These are phyloP conservation scores for Actinomucor elegans DNA, from an alignment of 371 early-diverging fungal species.

Conservation along the genomic window DNA sequence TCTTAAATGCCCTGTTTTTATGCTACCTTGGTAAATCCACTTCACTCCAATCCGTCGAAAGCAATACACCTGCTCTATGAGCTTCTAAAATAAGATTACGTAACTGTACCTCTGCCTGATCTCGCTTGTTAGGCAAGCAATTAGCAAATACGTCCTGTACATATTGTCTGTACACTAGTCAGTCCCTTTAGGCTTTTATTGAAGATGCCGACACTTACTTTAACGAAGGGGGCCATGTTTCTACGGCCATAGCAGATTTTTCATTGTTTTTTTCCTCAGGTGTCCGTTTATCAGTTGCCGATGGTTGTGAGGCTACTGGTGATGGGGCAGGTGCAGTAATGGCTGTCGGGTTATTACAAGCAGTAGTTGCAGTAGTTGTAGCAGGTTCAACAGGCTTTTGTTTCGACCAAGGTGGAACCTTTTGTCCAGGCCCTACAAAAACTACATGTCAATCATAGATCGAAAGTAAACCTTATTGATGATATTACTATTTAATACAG, in stretches of 20 bases:
- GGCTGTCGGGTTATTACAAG: neutral
- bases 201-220: conserved; percentile 21
- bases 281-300: neutral
- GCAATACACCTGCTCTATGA: conserved; percentile 49
- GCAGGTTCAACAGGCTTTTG: conserved; percentile 3
- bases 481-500: conserved; percentile 9
- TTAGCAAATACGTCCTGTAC: conserved; percentile 60
- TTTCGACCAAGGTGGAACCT: conserved; percentile 20
- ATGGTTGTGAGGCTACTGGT: neutral
- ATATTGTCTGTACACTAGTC: conserved; percentile 47
- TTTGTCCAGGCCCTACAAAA: conserved; percentile 2
- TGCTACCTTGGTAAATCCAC: conserved; percentile 65
- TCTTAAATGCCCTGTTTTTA: neutral
- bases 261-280: conserved; percentile 6
- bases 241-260: conserved; percentile 21
- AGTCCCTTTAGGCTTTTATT: neutral
- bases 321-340: neutral
- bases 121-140: conserved; percentile 49
- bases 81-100: conserved; percentile 56
- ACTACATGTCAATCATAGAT: neutral
- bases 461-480: no score
- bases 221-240: conserved; percentile 45
- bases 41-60: conserved; percentile 66
- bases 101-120: conserved; percentile 55
- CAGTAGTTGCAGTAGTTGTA: neutral